These are phyloP conservation scores for Iris pallida DNA, from an alignment of 116 monocot species.

Conservation along the genomic window DNA sequence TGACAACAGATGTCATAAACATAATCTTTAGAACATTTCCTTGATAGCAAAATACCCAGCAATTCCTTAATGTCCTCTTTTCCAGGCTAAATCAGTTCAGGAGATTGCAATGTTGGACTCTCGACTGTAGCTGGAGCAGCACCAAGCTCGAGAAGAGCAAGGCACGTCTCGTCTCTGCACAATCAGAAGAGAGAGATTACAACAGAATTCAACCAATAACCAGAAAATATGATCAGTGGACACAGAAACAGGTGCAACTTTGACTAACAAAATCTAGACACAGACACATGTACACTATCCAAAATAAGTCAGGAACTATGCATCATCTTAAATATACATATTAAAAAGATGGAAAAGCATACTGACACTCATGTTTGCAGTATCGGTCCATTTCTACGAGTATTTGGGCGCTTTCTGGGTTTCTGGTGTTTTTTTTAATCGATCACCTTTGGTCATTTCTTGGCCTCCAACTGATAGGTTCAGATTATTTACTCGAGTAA, in stretches of 20 bases:
- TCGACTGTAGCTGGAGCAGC: constrained; percentile 58
- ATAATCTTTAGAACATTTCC: constrained; percentile 23
- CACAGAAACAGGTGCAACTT: too few species aligned
- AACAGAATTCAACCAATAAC: background rate
- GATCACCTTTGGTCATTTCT: too few species aligned
- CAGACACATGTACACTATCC: background rate
- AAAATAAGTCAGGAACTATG: background rate
- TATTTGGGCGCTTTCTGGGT: too few species aligned
- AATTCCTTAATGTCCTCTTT: constrained; percentile 68
- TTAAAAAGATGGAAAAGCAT: too few species aligned
- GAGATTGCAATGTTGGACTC: constrained; percentile 57
- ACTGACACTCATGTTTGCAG: too few species aligned
- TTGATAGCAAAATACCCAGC: constrained; percentile 59
- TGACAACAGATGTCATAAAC: constrained; percentile 31
- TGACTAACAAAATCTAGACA: background rate
- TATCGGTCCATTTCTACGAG: too few species aligned
- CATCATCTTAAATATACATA: too few species aligned
- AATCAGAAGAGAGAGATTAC: background rate
- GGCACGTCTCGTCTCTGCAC: constrained; percentile 57
- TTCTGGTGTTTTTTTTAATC: too few species aligned
- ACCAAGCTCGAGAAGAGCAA: constrained; percentile 44
- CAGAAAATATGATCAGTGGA: background rate
- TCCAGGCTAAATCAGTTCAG: constrained; percentile 63
- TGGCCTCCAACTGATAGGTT: too few species aligned
- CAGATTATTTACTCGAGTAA: too few species aligned